Evolutionary conservation across 257 asterid species (phyloP), one percentile per base, ranked within the genome.

Genomic region (Henckelia pumila): DNA sequence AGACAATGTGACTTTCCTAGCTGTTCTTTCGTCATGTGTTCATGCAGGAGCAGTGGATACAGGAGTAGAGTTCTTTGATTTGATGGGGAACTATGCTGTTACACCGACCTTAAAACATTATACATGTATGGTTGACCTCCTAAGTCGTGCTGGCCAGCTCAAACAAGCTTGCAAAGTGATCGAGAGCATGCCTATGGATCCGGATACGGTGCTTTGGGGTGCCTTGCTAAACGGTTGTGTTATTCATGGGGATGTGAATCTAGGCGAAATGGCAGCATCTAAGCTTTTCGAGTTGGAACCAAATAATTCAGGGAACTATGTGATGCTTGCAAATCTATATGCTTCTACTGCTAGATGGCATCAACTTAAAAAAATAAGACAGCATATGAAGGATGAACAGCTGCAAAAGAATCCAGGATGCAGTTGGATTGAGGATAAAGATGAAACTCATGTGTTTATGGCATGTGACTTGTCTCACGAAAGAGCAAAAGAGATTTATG

Each of bases 371-470:
- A 75, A 74, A 73, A 70, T 82, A 66, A 80, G 98, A 72, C 82
- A 66, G 40, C 72, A 14, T 10, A 88, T 88, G 78, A 77, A 71
- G 64, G 83, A 74, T 0, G 79, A 50, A 28, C 75, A 82, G 56
- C 76, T 89, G 81, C 82, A 73, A 52, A 89, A 89, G 77, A 74
- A 28, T 66, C 95, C 95, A 3, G 96, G 96, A 71, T 89, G 95
- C 72, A 92, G 98, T 83, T 87, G 96, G 95, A 84, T 89, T 23
- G 95, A 87, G 77, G 96, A 79, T 75, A 83, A 63, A 77, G 87
- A 76, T 67, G 84, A 76, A 61, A 79, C 73, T 16, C 97, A 89
- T 49, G 77, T 75, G 20, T 92, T 92, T 67, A 79, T 86, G 81
- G 96, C 97, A 16, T 71, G 79, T 19, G 95, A 92, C 71, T 76